Percentiles rank a stretch among this genome's conserved stretches.
Evolutionary conservation across 1,139 yeast species (phyloP).

Genomic region (Yamadazyma sp.): DNA sequence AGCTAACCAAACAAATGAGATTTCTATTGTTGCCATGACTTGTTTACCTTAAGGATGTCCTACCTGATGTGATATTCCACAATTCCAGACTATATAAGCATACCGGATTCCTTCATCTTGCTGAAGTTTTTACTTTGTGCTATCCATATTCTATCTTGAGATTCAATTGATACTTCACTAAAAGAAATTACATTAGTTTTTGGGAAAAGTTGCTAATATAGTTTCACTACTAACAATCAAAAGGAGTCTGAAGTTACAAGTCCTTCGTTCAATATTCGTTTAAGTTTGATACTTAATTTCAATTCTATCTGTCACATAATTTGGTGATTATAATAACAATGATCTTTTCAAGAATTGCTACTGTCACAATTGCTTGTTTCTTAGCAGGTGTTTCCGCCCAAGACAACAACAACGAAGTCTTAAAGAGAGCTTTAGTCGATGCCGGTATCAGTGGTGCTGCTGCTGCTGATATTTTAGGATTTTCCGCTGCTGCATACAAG

Average conservation of each 20-base stretch:
- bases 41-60: background rate
- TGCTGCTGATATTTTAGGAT: slow-evolving; percentile 12
- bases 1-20: background rate
- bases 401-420: slow-evolving; percentile 5
- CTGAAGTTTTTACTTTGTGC: background rate
- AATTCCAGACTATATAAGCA: background rate
- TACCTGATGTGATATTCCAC: background rate
- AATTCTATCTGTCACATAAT: slow-evolving; percentile 3
- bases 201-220: slow-evolving; percentile 15
- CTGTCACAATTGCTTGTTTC: slow-evolving; percentile 17
- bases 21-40: background rate
- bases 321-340: slow-evolving; percentile 7
- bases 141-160: background rate
- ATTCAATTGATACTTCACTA: background rate
- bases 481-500: slow-evolving; percentile 12
- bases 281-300: slow-evolving; percentile 8
- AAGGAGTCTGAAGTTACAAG: slow-evolving; percentile 1
- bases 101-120: background rate
- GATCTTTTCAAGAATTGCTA: slow-evolving; percentile 17
- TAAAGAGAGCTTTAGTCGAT: slow-evolving; percentile 17
- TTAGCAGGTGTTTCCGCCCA: slow-evolving; percentile 16
- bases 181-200: slow-evolving; percentile 10
- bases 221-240: slow-evolving; percentile 1
- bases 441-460: slow-evolving; percentile 16
- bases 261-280: slow-evolving; percentile 8